Evolutionary conservation across 1,284 basidiomycete genomes (phyloP).

Genomic region (Peniophora sp.): DNA sequence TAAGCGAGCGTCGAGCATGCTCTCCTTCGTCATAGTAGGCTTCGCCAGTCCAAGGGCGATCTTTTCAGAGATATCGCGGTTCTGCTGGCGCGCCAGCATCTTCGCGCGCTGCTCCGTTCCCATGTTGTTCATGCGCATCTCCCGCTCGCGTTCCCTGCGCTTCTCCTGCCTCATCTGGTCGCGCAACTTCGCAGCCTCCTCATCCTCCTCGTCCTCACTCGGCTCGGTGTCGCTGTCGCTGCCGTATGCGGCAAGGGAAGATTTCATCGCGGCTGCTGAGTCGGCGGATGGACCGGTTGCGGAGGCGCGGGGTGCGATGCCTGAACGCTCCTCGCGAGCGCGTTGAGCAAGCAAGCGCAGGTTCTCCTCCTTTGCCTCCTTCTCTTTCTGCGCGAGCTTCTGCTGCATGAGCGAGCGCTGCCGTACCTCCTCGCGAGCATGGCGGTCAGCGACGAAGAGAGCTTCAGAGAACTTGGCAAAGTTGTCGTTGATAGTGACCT

Average conservation of each 20-base stretch:
- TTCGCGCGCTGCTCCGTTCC: constrained; percentile 94
- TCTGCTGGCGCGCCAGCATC: constrained; percentile 90
- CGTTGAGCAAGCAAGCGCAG: constrained; percentile 90
- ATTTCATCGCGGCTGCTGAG: constrained; percentile 61
- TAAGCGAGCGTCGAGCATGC: constrained; percentile 92
- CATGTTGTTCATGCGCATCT: constrained; percentile 99
- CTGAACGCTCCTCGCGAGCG: constrained; percentile 89
- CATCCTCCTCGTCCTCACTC: constrained; percentile 60
- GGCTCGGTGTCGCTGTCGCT: constrained; percentile 57
- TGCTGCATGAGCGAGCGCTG: constrained; percentile 97
- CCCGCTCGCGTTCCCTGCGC: constrained; percentile 88
- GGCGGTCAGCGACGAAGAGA: constrained; percentile 92
- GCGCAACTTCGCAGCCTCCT: constrained; percentile 79
- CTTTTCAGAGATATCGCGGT: constrained; percentile 99
- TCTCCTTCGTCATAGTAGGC: constrained; percentile 90
- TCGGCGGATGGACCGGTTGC: constrained; percentile 38
- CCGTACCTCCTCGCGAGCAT: constrained; percentile 96
- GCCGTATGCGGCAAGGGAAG: constrained; percentile 79
- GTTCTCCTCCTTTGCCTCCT: constrained; percentile 94
- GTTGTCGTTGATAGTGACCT: constrained; percentile 98
- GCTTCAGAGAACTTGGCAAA: constrained; percentile 99
- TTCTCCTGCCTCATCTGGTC: constrained; percentile 92
- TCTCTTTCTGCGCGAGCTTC: constrained; percentile 96
- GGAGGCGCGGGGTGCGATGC: constrained; percentile 45
- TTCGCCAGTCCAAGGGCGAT: constrained; percentile 96